These are phyloP conservation scores for Salix brachista DNA, from an alignment of 345 rosid species.

Conservation along the genomic window DNA sequence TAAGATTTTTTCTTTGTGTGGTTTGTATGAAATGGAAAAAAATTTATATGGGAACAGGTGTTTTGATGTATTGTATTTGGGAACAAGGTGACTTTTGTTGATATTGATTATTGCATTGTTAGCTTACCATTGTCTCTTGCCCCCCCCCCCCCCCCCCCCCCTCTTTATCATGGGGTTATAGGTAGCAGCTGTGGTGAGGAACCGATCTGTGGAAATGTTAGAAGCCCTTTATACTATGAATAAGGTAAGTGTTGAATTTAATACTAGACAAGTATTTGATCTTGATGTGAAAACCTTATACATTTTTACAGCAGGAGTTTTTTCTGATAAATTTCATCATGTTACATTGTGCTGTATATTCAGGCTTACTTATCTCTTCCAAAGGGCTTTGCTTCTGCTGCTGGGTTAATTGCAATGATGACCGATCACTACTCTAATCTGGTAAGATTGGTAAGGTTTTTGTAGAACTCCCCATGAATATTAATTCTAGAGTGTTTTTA, in stretches of 20 bases:
- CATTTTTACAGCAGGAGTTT: not conserved
- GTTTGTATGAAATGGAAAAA: not conserved
- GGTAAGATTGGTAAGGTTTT: conserved; percentile 36
- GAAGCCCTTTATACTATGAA: conserved; percentile 90
- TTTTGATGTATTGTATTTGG: not conserved
- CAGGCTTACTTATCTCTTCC: conserved; percentile 92
- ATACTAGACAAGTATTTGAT: not conserved
- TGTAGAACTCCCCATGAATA: not conserved
- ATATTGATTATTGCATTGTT: not conserved
- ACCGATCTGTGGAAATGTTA: conserved; percentile 79
- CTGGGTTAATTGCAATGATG: conserved; percentile 86
- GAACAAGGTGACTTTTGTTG: not conserved
- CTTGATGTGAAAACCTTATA: not conserved
- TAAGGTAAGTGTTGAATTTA: conserved; percentile 37
- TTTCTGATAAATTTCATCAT: not conserved
- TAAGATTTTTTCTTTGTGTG: not conserved
- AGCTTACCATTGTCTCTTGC: not conserved
- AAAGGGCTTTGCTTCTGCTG: conserved; percentile 76
- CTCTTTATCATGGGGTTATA: conserved; percentile 27
- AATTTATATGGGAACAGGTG: not conserved
- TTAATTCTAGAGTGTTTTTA: conserved; percentile 2
- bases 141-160: not conserved
- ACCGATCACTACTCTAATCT: conserved; percentile 70
- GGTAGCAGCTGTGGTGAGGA: conserved; percentile 66
- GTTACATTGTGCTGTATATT: conserved; percentile 14